Conservation (phyloP, 2,329 filamentous ascomycete species). For the Ceratocystis smalleyi region DNA sequence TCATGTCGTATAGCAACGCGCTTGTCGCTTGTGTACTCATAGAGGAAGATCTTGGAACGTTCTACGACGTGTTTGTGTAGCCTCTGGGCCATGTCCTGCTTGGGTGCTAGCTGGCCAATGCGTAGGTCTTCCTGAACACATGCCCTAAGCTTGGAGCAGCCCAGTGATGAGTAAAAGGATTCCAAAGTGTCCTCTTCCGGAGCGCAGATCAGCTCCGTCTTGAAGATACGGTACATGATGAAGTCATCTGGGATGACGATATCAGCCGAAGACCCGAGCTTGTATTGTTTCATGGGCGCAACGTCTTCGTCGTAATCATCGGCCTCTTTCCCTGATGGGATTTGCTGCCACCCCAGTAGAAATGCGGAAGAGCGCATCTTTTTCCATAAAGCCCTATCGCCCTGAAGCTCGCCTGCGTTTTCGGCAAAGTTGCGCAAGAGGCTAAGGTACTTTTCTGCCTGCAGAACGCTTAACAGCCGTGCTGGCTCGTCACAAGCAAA, state of each 20-base stretch:
- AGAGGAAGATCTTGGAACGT: conserved; percentile 74
- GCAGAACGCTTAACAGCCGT: conserved; percentile 62
- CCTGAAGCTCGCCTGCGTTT: conserved; percentile 51
- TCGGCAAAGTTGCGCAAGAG: conserved; percentile 70
- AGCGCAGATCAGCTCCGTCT: conserved; percentile 65
- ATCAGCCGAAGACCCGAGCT: conserved; percentile 53
- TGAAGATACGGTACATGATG: conserved; percentile 77
- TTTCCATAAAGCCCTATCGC: conserved; percentile 61
- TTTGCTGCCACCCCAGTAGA: conserved; percentile 57
- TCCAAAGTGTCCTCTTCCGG: conserved; percentile 83
- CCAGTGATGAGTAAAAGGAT: conserved; percentile 67
- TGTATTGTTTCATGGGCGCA: conserved; percentile 57
- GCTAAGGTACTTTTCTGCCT: conserved; percentile 74
- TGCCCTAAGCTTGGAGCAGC: conserved; percentile 58
- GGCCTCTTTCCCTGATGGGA: conserved; percentile 12
- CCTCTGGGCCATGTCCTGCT: conserved; percentile 52
- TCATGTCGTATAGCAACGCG: conserved; percentile 72
- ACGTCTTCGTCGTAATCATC: conserved; percentile 35
- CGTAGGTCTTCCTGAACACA: conserved; percentile 65
- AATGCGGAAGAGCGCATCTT: conserved; percentile 63
- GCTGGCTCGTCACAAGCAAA: conserved; percentile 75
- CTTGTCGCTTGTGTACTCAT: conserved; percentile 56
- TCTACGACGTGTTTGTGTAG: conserved; percentile 74
- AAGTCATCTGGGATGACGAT: conserved; percentile 79
- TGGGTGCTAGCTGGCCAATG: conserved; percentile 49